Conservation (phyloP, 2,329 filamentous ascomycete genomes). For the Trichoderma cornu-damae region DNA sequence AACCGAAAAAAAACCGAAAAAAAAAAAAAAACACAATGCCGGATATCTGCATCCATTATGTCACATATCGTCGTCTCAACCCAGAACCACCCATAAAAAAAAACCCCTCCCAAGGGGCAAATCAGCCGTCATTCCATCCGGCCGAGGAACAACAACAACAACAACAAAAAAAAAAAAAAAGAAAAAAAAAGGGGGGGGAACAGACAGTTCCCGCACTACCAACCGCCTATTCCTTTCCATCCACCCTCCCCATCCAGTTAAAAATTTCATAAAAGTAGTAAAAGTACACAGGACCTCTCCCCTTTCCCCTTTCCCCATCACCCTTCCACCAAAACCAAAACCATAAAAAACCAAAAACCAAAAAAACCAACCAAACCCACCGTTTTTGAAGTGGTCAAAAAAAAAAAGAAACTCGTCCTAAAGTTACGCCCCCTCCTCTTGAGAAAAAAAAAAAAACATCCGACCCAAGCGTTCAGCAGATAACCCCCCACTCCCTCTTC, state of each 20-base stretch:
- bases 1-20: no score
- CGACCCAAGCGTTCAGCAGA: background rate
- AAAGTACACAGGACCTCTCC: constrained; percentile 17
- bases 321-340: no score
- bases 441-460: background rate
- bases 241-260: constrained; percentile 10
- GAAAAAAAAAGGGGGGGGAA: background rate
- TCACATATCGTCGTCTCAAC: constrained; percentile 18
- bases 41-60: constrained; percentile 17
- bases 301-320: no score
- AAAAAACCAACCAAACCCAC: background rate
- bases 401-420: constrained; percentile 9
- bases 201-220: background rate
- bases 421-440: constrained; percentile 13
- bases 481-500: no score
- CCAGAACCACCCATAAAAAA: constrained; percentile 5
- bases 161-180: constrained; percentile 1
- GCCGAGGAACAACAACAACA: no score
- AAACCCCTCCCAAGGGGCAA: background rate
- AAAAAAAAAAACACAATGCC: background rate
- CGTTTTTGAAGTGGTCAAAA: constrained; percentile 3
- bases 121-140: background rate
- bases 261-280: constrained; percentile 18
- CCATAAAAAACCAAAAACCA: no score
- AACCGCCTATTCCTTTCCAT: background rate